phyloP scores from a whole-genome alignment of 2,329 filamentous ascomycete species.

The Anisogramma anomala region DNA sequence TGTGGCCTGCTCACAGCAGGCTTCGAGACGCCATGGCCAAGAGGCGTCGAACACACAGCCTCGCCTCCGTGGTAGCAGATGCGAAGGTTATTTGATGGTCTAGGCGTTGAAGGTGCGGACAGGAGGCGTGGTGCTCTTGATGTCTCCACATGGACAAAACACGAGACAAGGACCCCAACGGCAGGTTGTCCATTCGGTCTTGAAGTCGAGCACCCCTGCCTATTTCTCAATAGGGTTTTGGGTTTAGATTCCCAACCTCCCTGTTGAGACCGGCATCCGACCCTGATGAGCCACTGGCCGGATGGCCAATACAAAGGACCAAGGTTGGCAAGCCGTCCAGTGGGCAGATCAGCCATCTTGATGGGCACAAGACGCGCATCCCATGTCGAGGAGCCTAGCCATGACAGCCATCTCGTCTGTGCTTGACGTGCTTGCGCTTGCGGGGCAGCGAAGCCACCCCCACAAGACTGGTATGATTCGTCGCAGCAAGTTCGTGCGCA shows the following conservation, averaged over 20 bases:
- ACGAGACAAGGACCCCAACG: conserved; percentile 1
- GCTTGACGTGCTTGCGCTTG: neutral
- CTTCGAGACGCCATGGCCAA: conserved; percentile 10
- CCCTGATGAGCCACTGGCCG: neutral
- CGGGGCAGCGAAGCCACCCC: neutral
- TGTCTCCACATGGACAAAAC: conserved; percentile 8
- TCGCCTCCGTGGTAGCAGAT: conserved; percentile 1
- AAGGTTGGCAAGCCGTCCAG: too few relatives aligned
- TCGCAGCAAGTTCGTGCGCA: too few relatives aligned
- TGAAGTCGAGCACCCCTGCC: conserved; percentile 3
- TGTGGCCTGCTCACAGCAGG: conserved; percentile 5
- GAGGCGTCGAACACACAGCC: neutral
- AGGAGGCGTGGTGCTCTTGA: conserved; percentile 7
- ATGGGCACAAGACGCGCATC: conserved; percentile 6
- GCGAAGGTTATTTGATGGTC: neutral
- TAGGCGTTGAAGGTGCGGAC: conserved; percentile 3
- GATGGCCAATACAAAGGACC: neutral
- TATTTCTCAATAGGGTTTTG: conserved; percentile 5
- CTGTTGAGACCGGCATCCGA: neutral
- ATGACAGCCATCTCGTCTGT: conserved; percentile 9
- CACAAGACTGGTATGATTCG: neutral
- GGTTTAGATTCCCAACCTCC: conserved; percentile 1
- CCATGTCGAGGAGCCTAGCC: conserved; percentile 4
- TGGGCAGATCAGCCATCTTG: too few relatives aligned
- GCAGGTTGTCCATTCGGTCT: neutral